Base-by-base conservation (phyloP, 495 filamentous ascomycete genomes). In the Trichodelitschia bisporula region DNA sequence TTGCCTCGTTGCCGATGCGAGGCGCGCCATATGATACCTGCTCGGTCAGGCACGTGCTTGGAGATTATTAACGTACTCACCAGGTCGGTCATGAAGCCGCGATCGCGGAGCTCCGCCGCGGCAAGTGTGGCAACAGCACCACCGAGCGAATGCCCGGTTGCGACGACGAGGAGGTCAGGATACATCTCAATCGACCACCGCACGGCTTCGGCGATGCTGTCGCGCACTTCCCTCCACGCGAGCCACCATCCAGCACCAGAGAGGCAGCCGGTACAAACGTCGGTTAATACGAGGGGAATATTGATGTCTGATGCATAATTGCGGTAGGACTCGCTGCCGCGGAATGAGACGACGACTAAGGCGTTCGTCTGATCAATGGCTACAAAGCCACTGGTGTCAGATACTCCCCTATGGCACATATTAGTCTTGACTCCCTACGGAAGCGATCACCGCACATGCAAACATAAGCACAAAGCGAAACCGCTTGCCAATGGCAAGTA, bases 121-220 rank as follows among this genome's bases (percentile, higher is more conserved):
- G 60, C 70, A 1, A 82, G 34, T 0, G 57, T 62, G 14, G 62
- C 69, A 19, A 79, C 43, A 2, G 74, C 72, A 26, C 45, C 75
- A 12, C 75, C 75, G 11, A 77, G 58, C 18, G 64, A 70, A 54
- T 79, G 73, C 4, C 75, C 74, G 0, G 68, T 72, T 12, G 66
- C 41, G 5, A 66, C 47, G 30, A 79, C 40, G 14, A 44, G 50
- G 42, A 64, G 72, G 18, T 32, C 42, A 0, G 68, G 55, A 41
- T 72, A 36, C 3, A 35, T 32, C 0, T 36, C 33, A 1, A 33
- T 31, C 9, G 59, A 46, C 2, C 39, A 30, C 9, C 54, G 37
- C 4, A 69, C 40, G 0, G 59, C 44, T 0, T 45, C 46, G 15
- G 67, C 20, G 11, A 57, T 48, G 12, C 45, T 44, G 0, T 47